Evolutionary conservation across 495 filamentous ascomycete species (phyloP).

Genomic region (Penicillium verhagenii): DNA sequence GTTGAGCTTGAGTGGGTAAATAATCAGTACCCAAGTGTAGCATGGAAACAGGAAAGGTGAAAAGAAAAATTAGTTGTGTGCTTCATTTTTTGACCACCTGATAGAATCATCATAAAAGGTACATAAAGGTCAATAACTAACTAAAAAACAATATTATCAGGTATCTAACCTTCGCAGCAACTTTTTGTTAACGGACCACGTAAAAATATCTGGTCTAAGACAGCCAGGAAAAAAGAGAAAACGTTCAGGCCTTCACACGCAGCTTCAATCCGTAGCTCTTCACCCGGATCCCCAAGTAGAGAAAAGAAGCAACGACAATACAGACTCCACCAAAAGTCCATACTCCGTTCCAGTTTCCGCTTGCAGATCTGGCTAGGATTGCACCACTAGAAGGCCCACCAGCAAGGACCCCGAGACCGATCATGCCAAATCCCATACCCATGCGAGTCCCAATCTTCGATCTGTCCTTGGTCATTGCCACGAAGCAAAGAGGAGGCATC

Average conservation of each 20-base stretch:
- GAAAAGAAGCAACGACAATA: slow-evolving; percentile 7
- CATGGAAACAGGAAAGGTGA: too few relatives aligned
- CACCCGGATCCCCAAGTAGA: not conserved
- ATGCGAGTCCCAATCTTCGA: slow-evolving; percentile 34
- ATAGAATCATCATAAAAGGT: too few relatives aligned
- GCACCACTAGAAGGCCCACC: slow-evolving; percentile 34
- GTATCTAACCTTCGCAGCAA: too few relatives aligned
- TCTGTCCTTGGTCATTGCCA: slow-evolving; percentile 17
- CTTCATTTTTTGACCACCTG: too few relatives aligned
- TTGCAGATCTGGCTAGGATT: slow-evolving; percentile 32
- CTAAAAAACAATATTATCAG: too few relatives aligned
- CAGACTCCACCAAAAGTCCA: slow-evolving; percentile 18
- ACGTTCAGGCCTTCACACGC: not conserved
- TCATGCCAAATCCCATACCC: slow-evolving; percentile 30
- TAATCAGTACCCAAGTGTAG: too few relatives aligned
- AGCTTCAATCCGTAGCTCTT: not conserved
- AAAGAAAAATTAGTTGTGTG: too few relatives aligned
- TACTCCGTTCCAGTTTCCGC: slow-evolving; percentile 10
- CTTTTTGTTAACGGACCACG: too few relatives aligned
- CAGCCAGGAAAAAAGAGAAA: too few relatives aligned
- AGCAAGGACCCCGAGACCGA: slow-evolving; percentile 24
- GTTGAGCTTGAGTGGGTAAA: too few relatives aligned
- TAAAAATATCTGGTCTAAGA: too few relatives aligned
- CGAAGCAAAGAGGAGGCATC: slow-evolving; percentile 27
- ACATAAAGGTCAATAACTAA: too few relatives aligned